phyloP scores from a whole-genome alignment of 2,329 filamentous ascomycete species.

The Aspergillus luchuensis region DNA sequence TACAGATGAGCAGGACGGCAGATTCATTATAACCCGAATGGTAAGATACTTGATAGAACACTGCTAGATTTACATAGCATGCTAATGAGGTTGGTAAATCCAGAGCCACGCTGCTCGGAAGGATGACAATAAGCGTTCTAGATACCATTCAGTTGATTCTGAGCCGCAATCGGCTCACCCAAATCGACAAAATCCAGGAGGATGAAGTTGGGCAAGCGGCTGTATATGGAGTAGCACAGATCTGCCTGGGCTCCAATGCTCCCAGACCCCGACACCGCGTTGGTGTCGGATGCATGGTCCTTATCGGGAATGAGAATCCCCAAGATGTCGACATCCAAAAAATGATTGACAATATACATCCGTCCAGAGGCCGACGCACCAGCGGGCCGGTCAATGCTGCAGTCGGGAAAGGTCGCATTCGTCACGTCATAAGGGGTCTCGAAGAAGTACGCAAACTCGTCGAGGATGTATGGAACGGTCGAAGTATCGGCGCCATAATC shows the following conservation, averaged over 20 bases:
- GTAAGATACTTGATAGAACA: not conserved
- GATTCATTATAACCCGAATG: not conserved
- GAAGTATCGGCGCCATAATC: conserved; percentile 45
- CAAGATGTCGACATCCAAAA: conserved; percentile 46
- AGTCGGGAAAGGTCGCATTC: conserved; percentile 44
- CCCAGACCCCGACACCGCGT: conserved; percentile 44
- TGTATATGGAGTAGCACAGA: conserved; percentile 43
- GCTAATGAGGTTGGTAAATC: not conserved
- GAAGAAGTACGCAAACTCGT: conserved; percentile 50
- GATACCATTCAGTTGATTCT: conserved; percentile 44
- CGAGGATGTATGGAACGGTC: conserved; percentile 45
- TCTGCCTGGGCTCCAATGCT: conserved; percentile 48
- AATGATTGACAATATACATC: conserved; percentile 55
- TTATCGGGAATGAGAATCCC: conserved; percentile 49
- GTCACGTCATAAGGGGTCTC: conserved; percentile 50
- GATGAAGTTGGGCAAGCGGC: conserved; percentile 45
- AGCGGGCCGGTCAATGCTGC: conserved; percentile 48
- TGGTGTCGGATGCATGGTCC: conserved; percentile 42
- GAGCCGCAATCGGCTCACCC: conserved; percentile 46
- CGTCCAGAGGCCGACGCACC: conserved; percentile 41
- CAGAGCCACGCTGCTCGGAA: too few species aligned
- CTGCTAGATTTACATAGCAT: not conserved
- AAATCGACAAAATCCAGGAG: conserved; percentile 51
- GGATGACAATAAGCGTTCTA: not conserved
- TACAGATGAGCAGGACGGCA: not conserved